phyloP scores from a whole-genome alignment of 2,329 filamentous ascomycete genomes.

The Aspergillus clavatus region DNA sequence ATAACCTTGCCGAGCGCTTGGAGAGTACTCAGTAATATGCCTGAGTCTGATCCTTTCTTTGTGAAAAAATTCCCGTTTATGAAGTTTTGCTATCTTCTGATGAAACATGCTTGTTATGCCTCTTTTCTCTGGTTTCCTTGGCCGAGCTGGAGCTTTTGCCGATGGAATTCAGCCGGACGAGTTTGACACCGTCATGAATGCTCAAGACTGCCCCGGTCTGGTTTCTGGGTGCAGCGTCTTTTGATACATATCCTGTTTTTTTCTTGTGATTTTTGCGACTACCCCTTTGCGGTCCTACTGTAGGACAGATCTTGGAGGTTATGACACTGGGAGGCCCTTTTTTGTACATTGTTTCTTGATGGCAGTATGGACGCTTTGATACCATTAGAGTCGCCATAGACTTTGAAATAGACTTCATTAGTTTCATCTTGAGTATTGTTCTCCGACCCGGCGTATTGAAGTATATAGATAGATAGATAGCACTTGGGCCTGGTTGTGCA shows the following conservation, averaged over 20 bases:
- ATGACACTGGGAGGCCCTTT: background rate
- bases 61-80: no score
- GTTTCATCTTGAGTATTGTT: no score
- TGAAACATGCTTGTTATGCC: background rate
- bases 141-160: background rate
- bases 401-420: no score
- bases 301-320: background rate
- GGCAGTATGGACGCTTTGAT: background rate
- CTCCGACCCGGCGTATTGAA: no score
- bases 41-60: slow-evolving; percentile 5
- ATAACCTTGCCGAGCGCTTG: slow-evolving; percentile 7
- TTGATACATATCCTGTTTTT: background rate
- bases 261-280: background rate
- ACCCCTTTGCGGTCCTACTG: background rate
- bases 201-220: background rate
- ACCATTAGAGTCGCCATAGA: no score
- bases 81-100: background rate
- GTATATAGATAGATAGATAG: no score
- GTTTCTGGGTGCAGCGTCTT: background rate
- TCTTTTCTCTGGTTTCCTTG: background rate
- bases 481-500: no score
- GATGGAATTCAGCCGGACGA: background rate
- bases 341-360: background rate
- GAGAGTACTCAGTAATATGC: slow-evolving; percentile 11
- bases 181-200: background rate